A percentile compares a stretch with the other conserved stretches of the same genome.
These are phyloP conservation scores for Geranomyces michiganensis DNA, from an alignment of 192 early-diverging fungal genomes.

Conservation along the genomic window DNA sequence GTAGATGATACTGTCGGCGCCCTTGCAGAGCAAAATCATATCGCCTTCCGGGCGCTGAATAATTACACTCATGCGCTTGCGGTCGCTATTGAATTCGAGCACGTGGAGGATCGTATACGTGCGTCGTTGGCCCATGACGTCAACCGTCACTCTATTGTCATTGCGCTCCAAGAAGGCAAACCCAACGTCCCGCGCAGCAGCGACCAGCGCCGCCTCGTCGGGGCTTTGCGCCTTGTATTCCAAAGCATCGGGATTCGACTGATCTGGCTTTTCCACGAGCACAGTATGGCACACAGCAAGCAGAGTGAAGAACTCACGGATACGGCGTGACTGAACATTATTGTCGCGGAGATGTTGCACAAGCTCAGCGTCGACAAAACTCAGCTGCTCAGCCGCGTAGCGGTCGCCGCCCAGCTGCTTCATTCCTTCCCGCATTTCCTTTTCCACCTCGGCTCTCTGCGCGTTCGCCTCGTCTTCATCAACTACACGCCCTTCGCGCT, in stretches of 20 bases:
- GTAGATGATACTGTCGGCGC: conserved; percentile 95
- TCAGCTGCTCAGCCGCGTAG: conserved; percentile 59
- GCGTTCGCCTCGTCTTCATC: background rate
- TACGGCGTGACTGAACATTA: conserved; percentile 56
- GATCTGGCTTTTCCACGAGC: conserved; percentile 69
- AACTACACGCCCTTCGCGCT: conserved; percentile 22
- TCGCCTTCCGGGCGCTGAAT: conserved; percentile 75
- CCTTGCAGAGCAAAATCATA: conserved; percentile 87
- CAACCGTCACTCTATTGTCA: conserved; percentile 69
- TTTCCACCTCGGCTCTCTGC: conserved; percentile 19
- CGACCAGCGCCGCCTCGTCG: conserved; percentile 93
- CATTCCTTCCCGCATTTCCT: conserved; percentile 54
- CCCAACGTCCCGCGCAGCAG: conserved; percentile 85
- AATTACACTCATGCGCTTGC: conserved; percentile 94
- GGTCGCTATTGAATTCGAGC: conserved; percentile 92
- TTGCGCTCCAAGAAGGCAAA: conserved; percentile 80
- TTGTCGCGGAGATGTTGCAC: conserved; percentile 70
- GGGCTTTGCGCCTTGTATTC: conserved; percentile 94
- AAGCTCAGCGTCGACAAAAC: conserved; percentile 85
- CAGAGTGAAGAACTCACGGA: conserved; percentile 85
- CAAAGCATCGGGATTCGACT: background rate
- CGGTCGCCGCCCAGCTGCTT: conserved; percentile 65
- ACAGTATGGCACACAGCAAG: conserved; percentile 95
- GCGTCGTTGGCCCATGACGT: conserved; percentile 73
- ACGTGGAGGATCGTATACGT: conserved; percentile 82